Evolutionary conservation across 495 filamentous ascomycete species (phyloP).

Genomic region (Penicillium cataractarum): DNA sequence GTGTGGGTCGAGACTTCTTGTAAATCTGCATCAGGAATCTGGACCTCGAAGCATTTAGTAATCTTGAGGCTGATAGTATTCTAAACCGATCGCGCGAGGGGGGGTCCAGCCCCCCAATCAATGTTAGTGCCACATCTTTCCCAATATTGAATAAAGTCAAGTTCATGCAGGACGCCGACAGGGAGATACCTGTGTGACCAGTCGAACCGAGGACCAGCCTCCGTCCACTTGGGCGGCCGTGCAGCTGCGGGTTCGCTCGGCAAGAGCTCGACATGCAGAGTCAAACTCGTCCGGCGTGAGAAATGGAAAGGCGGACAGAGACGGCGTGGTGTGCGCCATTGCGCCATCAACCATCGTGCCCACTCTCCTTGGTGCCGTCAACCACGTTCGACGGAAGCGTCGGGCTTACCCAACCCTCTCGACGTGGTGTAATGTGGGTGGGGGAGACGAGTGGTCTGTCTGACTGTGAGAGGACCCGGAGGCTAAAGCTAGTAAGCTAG

Average conservation of each 20-base stretch:
- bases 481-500: neutral
- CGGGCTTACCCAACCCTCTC: too few species aligned
- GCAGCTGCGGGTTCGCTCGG: constrained; percentile 50
- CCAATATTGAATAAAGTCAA: constrained; percentile 13
- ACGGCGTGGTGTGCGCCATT: constrained; percentile 31
- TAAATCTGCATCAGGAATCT: constrained; percentile 13
- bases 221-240: constrained; percentile 21
- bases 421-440: constrained; percentile 9
- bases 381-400: constrained; percentile 30
- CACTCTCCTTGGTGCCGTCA: constrained; percentile 7
- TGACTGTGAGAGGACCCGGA: too few species aligned
- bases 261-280: constrained; percentile 60
- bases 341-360: constrained; percentile 1
- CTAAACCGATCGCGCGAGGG: constrained; percentile 25
- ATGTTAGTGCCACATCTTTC: constrained; percentile 9
- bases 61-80: constrained; percentile 40
- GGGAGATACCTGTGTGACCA: constrained; percentile 41
- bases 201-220: constrained; percentile 35
- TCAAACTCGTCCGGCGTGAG: constrained; percentile 62
- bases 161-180: constrained; percentile 9
- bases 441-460: constrained; percentile 5
- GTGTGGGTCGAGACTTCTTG: constrained; percentile 13
- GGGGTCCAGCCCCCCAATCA: neutral
- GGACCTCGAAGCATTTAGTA: constrained; percentile 33
- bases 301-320: constrained; percentile 51